Evolutionary conservation across 31 red algal genomes (phyloP).

Genomic region (Porphyra umbilicalis): DNA sequence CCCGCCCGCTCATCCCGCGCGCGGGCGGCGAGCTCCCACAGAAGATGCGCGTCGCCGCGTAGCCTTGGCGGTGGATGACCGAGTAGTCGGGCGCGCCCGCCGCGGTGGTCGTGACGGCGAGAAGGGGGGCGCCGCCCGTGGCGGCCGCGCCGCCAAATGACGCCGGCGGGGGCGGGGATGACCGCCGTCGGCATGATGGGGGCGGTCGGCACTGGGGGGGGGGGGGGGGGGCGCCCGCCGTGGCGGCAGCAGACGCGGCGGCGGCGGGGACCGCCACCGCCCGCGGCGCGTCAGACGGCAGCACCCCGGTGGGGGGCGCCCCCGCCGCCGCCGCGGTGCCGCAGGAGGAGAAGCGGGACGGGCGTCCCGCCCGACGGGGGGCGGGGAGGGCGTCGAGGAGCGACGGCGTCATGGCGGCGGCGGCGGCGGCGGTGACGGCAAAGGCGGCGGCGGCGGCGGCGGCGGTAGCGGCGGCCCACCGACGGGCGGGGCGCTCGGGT

Average conservation of each 20-base stretch:
- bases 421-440: neutral
- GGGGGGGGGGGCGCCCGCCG: neutral
- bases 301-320: neutral
- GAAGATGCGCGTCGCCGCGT: constrained; percentile 40
- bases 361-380: neutral
- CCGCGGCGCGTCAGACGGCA: neutral
- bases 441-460: neutral
- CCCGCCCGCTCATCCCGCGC: constrained; percentile 62
- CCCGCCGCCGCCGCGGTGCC: neutral
- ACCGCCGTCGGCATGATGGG: constrained; percentile 1
- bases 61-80: constrained; percentile 42
- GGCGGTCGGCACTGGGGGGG: neutral
- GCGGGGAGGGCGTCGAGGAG: neutral
- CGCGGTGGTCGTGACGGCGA: constrained; percentile 8
- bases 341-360: neutral
- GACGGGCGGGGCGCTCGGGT: neutral
- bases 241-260: neutral
- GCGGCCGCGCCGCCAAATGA: constrained; percentile 1
- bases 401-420: neutral
- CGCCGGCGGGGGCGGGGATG: neutral
- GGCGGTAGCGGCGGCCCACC: neutral
- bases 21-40: constrained; percentile 65
- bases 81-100: constrained; percentile 47
- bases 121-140: neutral
- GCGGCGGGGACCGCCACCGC: neutral